phyloP scores from a whole-genome alignment of 164 flowering plant species.

The Stephania cephalantha region DNA sequence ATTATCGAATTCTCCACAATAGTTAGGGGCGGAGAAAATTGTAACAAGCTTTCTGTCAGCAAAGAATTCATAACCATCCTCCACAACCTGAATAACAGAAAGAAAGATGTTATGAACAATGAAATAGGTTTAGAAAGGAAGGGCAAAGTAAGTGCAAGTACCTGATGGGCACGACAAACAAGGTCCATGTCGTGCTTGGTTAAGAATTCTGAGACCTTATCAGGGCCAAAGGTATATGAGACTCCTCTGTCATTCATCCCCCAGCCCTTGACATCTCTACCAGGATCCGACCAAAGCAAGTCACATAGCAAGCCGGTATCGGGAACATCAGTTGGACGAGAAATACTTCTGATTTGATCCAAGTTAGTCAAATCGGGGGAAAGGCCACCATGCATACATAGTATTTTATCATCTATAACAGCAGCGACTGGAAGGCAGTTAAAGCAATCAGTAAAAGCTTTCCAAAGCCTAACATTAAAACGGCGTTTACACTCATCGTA shows the following conservation, averaged over 20 bases:
- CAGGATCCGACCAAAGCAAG: constrained; percentile 63
- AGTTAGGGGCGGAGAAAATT: constrained; percentile 51
- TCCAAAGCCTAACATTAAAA: constrained; percentile 52
- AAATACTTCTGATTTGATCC: constrained; percentile 53
- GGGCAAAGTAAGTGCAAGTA: background rate
- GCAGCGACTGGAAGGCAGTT: constrained; percentile 60
- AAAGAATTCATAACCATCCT: constrained; percentile 61
- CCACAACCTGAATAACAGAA: constrained; percentile 37
- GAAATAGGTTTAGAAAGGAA: no score
- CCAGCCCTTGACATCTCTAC: constrained; percentile 50
- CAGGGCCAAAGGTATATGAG: constrained; percentile 54
- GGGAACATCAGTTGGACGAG: constrained; percentile 57
- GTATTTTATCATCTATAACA: constrained; percentile 53
- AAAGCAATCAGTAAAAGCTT: constrained; percentile 48
- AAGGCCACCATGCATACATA: constrained; percentile 64
- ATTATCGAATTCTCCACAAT: constrained; percentile 56
- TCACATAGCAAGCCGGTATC: constrained; percentile 62
- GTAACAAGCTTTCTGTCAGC: constrained; percentile 44
- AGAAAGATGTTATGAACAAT: no score
- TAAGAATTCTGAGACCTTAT: constrained; percentile 48
- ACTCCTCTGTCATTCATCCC: constrained; percentile 61
- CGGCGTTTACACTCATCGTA: constrained; percentile 61
- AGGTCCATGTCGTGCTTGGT: constrained; percentile 54
- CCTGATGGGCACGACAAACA: constrained; percentile 68
- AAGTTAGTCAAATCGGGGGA: constrained; percentile 47